Percentiles rank a stretch among this genome's conserved stretches.
phyloP scores from a whole-genome alignment of 2,329 filamentous ascomycete genomes.

The Magnaporthiopsis poae region DNA sequence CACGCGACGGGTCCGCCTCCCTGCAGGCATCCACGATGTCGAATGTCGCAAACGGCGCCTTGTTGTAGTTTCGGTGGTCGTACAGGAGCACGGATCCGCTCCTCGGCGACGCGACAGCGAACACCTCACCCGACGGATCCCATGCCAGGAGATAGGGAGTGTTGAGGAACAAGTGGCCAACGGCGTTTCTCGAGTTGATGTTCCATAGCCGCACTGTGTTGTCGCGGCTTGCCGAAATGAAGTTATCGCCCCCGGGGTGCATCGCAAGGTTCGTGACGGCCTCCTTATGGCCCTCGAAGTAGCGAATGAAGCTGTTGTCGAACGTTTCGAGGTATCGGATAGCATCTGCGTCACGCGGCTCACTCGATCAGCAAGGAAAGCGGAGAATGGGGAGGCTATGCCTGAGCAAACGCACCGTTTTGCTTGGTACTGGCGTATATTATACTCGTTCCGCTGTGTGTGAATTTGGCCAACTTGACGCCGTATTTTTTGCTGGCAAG shows the following conservation, averaged over 20 bases:
- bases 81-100: constrained; percentile 78
- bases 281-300: constrained; percentile 83
- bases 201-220: constrained; percentile 91
- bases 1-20: constrained; percentile 44
- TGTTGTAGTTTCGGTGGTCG: constrained; percentile 87
- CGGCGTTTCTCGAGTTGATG: constrained; percentile 66
- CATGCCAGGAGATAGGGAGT: constrained; percentile 77
- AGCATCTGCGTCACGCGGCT: constrained; percentile 44
- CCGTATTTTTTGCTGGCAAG: constrained; percentile 95
- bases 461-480: constrained; percentile 86
- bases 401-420: constrained; percentile 50
- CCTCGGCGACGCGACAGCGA: constrained; percentile 75
- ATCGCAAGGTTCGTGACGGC: constrained; percentile 75
- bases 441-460: constrained; percentile 80
- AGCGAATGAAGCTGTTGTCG: constrained; percentile 91
- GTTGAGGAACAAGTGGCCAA: constrained; percentile 70
- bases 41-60: constrained; percentile 76
- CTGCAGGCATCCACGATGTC: constrained; percentile 57
- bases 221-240: constrained; percentile 84
- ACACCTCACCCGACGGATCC: constrained; percentile 84
- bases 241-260: constrained; percentile 78
- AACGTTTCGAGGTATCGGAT: constrained; percentile 83
- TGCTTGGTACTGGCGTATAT: constrained; percentile 94
- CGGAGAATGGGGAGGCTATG: too few species aligned
- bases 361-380: neutral